These are phyloP conservation scores for Actinomortierella wolfii DNA, from an alignment of 371 early-diverging fungal species.

Conservation along the genomic window DNA sequence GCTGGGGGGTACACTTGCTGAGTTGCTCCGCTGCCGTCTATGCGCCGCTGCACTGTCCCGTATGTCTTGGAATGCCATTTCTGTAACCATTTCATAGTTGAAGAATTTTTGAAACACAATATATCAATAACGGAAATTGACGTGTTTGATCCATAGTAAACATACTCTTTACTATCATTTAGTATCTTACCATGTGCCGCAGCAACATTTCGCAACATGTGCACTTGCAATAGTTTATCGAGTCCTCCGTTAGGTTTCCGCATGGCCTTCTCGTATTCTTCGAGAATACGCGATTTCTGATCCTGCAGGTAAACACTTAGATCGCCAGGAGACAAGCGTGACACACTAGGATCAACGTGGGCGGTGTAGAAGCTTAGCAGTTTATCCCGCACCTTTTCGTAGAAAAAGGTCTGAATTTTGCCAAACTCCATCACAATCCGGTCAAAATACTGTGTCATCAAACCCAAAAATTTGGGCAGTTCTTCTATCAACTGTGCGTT, in stretches of 20 bases:
- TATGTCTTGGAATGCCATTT: constrained; percentile 19
- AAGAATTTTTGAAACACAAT: too few relatives aligned
- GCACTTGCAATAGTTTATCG: constrained; percentile 16
- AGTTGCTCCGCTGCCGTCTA: constrained; percentile 10
- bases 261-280: constrained; percentile 37
- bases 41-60: constrained; percentile 11
- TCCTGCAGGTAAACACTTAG: constrained; percentile 17
- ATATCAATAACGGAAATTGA: too few relatives aligned
- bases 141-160: too few relatives aligned
- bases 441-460: constrained; percentile 69
- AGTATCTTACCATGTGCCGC: constrained; percentile 20
- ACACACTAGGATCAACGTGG: constrained; percentile 7
- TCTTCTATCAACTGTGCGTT: constrained; percentile 82
- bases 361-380: constrained; percentile 17
- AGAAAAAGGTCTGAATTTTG: constrained; percentile 59
- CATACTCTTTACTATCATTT: too few relatives aligned
- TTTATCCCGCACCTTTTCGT: constrained; percentile 35
- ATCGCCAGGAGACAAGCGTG: constrained; percentile 7
- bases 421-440: constrained; percentile 62
- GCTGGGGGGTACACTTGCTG: background rate
- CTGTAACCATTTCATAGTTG: too few relatives aligned
- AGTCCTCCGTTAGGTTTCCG: constrained; percentile 21
- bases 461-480: constrained; percentile 67
- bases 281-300: constrained; percentile 23
- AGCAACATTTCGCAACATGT: constrained; percentile 15